These are phyloP conservation scores for Suillus alpinus DNA, from an alignment of 768 basidiomycete species.

Conservation along the genomic window DNA sequence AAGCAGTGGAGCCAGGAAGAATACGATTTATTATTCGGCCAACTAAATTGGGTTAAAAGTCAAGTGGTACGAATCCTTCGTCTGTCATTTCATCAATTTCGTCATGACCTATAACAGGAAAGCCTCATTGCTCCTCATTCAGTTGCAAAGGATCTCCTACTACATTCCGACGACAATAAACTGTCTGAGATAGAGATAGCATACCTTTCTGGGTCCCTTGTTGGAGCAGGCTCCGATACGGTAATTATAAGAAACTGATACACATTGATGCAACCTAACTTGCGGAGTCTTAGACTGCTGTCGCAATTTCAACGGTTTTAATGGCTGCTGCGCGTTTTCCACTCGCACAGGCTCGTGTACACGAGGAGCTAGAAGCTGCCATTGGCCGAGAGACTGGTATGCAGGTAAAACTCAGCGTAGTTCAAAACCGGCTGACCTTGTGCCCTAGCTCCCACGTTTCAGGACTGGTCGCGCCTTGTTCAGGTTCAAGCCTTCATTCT, in stretches of 20 bases:
- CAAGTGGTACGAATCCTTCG: constrained; percentile 35
- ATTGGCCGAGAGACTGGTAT: constrained; percentile 35
- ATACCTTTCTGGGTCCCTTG: constrained; percentile 59
- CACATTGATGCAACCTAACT: not conserved
- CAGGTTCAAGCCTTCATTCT: constrained; percentile 37
- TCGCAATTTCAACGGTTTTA: constrained; percentile 27
- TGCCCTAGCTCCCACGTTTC: constrained; percentile 38
- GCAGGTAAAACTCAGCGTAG: not conserved
- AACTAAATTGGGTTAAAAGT: constrained; percentile 42
- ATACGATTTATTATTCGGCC: constrained; percentile 45
- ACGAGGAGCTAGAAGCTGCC: constrained; percentile 35
- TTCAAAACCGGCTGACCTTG: not conserved
- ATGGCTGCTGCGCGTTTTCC: constrained; percentile 39
- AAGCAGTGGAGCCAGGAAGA: constrained; percentile 54
- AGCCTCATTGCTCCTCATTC: constrained; percentile 19
- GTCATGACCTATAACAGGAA: constrained; percentile 5
- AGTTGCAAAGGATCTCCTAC: constrained; percentile 54
- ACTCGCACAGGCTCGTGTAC: constrained; percentile 30
- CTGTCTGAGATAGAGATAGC: constrained; percentile 52
- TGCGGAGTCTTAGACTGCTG: constrained; percentile 18
- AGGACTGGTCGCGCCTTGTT: constrained; percentile 29
- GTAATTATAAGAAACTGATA: constrained; percentile 12
- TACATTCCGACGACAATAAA: constrained; percentile 42
- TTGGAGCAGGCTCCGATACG: constrained; percentile 63
- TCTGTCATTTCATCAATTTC: constrained; percentile 24